phyloP scores from a whole-genome alignment of 73 alveolate genomes.

The Vitrella brassicaformis region DNA sequence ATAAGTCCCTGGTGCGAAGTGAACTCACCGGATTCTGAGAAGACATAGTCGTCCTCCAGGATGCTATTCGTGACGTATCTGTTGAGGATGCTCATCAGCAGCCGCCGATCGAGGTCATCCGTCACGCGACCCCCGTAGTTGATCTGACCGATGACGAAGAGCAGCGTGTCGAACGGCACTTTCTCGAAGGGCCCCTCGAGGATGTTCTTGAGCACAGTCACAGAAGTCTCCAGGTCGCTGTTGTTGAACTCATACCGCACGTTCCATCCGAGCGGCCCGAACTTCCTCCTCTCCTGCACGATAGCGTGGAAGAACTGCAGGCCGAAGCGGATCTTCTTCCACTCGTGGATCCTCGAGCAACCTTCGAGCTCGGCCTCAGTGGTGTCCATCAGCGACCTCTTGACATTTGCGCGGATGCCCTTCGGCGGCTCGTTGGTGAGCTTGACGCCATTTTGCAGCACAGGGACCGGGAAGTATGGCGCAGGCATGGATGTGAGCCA shows the following conservation, averaged over 20 bases:
- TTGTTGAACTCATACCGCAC: slow-evolving; percentile 96
- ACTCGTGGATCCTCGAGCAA: slow-evolving; percentile 70
- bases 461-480: slow-evolving; percentile 95
- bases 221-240: slow-evolving; percentile 93
- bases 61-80: slow-evolving; percentile 55
- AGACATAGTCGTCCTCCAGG: slow-evolving; percentile 49
- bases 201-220: slow-evolving; percentile 83
- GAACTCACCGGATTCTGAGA: no score
- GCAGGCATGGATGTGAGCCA: slow-evolving; percentile 97
- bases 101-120: slow-evolving; percentile 94
- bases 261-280: slow-evolving; percentile 99
- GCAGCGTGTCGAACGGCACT: slow-evolving; percentile 95
- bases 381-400: slow-evolving; percentile 78
- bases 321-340: slow-evolving; percentile 83
- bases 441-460: slow-evolving; percentile 91
- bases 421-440: slow-evolving; percentile 98
- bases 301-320: slow-evolving; percentile 97
- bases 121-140: slow-evolving; percentile 99
- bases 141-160: slow-evolving; percentile 91
- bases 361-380: slow-evolving; percentile 79
- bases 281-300: slow-evolving; percentile 90
- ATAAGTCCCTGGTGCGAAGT: no score
- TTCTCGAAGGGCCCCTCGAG: slow-evolving; percentile 78
- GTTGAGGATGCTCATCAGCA: slow-evolving; percentile 58
- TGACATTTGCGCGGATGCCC: slow-evolving; percentile 92